Evolutionary conservation across 768 basidiomycete species (phyloP).

Genomic region (Cystoderma amianthinum): DNA sequence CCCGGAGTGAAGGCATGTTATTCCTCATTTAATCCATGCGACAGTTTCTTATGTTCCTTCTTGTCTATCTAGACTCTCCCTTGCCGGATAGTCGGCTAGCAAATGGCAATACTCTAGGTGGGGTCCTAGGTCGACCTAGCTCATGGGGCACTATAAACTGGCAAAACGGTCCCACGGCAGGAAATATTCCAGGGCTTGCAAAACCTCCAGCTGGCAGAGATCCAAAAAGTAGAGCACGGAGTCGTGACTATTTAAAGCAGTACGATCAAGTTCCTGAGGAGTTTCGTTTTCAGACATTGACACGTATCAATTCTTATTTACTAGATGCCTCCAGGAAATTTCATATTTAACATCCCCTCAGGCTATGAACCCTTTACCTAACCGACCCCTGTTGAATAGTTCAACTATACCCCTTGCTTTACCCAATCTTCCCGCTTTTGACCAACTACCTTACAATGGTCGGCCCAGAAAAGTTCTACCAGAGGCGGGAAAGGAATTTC

Average conservation of each 20-base stretch:
- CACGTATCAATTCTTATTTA: conserved; percentile 8
- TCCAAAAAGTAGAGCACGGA: conserved; percentile 92
- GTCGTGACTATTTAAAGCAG: conserved; percentile 97
- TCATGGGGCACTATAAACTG: conserved; percentile 51
- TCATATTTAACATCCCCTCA: conserved; percentile 95
- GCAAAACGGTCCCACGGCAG: conserved; percentile 36
- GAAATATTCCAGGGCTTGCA: conserved; percentile 42
- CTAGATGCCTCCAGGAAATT: conserved; percentile 93
- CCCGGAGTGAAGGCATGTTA: conserved; percentile 71
- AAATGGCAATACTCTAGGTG: conserved; percentile 48
- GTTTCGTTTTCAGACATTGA: conserved; percentile 3
- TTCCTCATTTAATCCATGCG: background rate
- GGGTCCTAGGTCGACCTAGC: conserved; percentile 40
- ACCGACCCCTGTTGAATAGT: conserved; percentile 70
- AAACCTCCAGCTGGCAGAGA: conserved; percentile 81
- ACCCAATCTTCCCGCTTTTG: conserved; percentile 70
- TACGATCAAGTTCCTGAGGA: conserved; percentile 29
- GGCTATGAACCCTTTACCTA: conserved; percentile 94
- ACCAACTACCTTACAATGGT: conserved; percentile 68
- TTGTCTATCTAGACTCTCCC: conserved; percentile 58
- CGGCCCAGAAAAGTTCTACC: conserved; percentile 78
- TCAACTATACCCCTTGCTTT: conserved; percentile 56
- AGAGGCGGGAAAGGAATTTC: conserved; percentile 68
- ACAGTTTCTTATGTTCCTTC: conserved; percentile 5
- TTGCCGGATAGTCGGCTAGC: conserved; percentile 60